Evolutionary conservation across 441 rosid genomes (phyloP), one percentile per base, ranked within the genome.

Genomic region (Theobroma grandiflorum): DNA sequence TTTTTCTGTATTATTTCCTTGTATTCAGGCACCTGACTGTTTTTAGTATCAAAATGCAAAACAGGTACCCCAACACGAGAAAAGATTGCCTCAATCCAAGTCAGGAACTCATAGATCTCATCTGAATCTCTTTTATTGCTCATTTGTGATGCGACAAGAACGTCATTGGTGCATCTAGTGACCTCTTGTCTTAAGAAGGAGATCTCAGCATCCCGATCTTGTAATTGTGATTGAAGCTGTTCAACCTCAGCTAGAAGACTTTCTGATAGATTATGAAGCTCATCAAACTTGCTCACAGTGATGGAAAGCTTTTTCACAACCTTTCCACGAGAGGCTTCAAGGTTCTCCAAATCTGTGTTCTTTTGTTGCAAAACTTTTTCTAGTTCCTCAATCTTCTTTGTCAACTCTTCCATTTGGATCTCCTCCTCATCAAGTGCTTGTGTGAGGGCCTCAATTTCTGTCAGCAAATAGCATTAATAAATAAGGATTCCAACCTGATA

Each of bases 381-480:
- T 82, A 93, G 83, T 80, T 88, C 95, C 81, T 88, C 82, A 22
- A 90, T 84, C 85, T 87, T 94, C 87, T 88, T 89, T 37, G 84
- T 88, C 86, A 91, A 85, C 86, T 86, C 94, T 82, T 96, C 99
- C 97, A 97, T 91, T 87, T 97, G 98, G 72, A 89, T 85, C 91
- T 96, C 99, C 90, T 96, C 98, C 87, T 92, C 99, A 66, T 96
- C 99, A 83, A 97, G 98, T 62, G 99, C 99, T 94, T 97, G 99
- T 94, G 91, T 97, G 69, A 97, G 91, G 49, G 94, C 91, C 83
- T 96, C 99, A 72, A 96, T 94, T 89, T 97, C 99, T 96, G 93
- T 61, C 79, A 62, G 57, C 77, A 76, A 80, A 80, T 70, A 69
- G 35, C 66, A 83, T 75, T 76, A 49, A 74, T 75, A 61, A 65